These are phyloP conservation scores for Chlamydomonas schloesseri DNA, from an alignment of 139 green algal genomes.

Conservation along the genomic window DNA sequence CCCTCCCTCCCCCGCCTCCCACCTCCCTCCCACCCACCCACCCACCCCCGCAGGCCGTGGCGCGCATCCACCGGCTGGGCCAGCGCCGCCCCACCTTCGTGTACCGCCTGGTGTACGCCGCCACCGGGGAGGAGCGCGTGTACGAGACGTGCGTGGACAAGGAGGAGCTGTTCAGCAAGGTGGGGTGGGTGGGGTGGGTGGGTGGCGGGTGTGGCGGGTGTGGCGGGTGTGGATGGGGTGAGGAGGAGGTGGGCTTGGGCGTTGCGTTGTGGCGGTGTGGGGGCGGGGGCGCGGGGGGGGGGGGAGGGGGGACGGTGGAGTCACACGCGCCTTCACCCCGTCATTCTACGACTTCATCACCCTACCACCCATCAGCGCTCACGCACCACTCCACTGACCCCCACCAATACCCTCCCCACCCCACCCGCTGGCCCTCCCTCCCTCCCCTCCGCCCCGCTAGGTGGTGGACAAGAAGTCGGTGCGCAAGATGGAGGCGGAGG, in stretches of 20 bases:
- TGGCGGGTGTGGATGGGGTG: not conserved
- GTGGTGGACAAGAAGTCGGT: constrained; percentile 41
- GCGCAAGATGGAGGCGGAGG: not conserved
- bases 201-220: not conserved
- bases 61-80: constrained; percentile 70
- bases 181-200: not conserved
- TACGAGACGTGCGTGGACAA: constrained; percentile 47
- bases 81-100: constrained; percentile 60
- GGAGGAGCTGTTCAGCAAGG: constrained; percentile 48
- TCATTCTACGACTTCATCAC: no score
- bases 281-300: not conserved
- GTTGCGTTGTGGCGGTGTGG: not conserved
- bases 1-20: no score
- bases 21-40: no score
- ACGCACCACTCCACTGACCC: no score
- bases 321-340: no score
- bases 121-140: constrained; percentile 49
- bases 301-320: not conserved
- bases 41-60: constrained; percentile 53
- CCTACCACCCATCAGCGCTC: no score
- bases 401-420: no score
- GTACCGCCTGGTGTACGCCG: constrained; percentile 71
- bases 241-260: no score
- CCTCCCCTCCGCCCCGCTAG: not conserved
- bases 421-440: not conserved